phyloP scores from a whole-genome alignment of 169 alveolate genomes.

The Babesia ovis region DNA sequence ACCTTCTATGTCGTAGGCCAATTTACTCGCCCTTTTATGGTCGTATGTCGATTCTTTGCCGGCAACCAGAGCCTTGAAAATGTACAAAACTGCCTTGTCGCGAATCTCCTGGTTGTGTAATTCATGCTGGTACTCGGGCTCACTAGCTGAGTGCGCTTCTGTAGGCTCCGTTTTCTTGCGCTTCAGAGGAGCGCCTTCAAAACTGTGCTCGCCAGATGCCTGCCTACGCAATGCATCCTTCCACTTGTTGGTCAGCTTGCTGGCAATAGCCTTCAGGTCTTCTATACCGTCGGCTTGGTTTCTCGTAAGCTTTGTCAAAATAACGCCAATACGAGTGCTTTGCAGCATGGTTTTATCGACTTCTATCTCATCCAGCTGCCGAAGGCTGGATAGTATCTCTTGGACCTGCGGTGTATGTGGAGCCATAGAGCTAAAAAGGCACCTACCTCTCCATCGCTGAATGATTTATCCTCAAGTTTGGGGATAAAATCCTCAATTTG shows the following conservation, averaged over 20 bases:
- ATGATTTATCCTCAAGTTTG: background rate
- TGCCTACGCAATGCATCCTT: constrained; percentile 57
- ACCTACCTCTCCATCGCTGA: constrained; percentile 24
- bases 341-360: constrained; percentile 76
- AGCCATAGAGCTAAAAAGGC: background rate
- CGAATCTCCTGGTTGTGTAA: constrained; percentile 62
- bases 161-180: constrained; percentile 28
- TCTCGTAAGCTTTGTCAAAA: constrained; percentile 76
- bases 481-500: constrained; percentile 15
- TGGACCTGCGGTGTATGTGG: constrained; percentile 2
- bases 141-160: constrained; percentile 2
- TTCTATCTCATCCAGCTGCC: constrained; percentile 61
- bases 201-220: constrained; percentile 21
- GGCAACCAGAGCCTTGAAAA: constrained; percentile 59
- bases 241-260: constrained; percentile 64
- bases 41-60: constrained; percentile 69
- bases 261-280: constrained; percentile 36
- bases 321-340: constrained; percentile 79
- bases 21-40: constrained; percentile 63
- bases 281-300: constrained; percentile 35
- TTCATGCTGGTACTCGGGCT: constrained; percentile 42
- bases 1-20: constrained; percentile 75
- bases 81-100: constrained; percentile 66
- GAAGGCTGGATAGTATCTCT: constrained; percentile 47
- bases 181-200: constrained; percentile 36